These are phyloP conservation scores for Anthostomella pinea DNA, from an alignment of 2,329 filamentous ascomycete genomes.

Conservation along the genomic window DNA sequence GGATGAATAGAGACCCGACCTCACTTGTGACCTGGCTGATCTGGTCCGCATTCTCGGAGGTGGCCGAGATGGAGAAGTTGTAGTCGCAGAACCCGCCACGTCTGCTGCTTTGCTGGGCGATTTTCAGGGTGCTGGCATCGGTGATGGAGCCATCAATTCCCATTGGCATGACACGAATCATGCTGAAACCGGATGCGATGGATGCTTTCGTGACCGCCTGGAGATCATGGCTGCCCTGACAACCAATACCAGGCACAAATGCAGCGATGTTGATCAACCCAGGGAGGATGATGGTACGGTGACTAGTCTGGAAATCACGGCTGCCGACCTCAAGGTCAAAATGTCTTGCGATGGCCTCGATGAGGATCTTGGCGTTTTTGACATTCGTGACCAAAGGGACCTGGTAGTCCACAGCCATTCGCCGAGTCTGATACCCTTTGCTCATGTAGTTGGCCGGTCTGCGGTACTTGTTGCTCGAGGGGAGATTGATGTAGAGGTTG, in stretches of 20 bases:
- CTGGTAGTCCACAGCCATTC: constrained; percentile 98
- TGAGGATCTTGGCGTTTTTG: constrained; percentile 96
- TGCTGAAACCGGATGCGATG: constrained; percentile 72
- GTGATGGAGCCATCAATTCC: constrained; percentile 71
- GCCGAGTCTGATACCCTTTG: constrained; percentile 91
- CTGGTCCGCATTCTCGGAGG: constrained; percentile 70
- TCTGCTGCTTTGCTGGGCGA: constrained; percentile 69
- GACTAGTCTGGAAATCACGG: constrained; percentile 90
- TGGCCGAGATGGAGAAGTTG: constrained; percentile 76
- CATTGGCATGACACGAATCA: constrained; percentile 76
- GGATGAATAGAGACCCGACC: constrained; percentile 78
- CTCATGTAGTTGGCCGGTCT: constrained; percentile 98
- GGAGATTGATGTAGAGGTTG: constrained; percentile 97
- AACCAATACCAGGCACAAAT: constrained; percentile 72
- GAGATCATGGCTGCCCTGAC: constrained; percentile 63
- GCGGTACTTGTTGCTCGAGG: constrained; percentile 97
- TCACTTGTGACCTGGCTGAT: constrained; percentile 70
- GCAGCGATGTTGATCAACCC: constrained; percentile 77
- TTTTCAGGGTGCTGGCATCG: constrained; percentile 66
- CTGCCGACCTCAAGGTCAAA: constrained; percentile 80
- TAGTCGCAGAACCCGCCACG: constrained; percentile 70
- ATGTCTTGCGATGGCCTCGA: constrained; percentile 89
- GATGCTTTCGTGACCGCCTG: constrained; percentile 70
- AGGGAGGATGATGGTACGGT: constrained; percentile 69
- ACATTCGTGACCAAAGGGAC: constrained; percentile 97